Evolutionary conservation across 2,329 filamentous ascomycete genomes (phyloP).

Genomic region (Rhexocercosporidium sp.): DNA sequence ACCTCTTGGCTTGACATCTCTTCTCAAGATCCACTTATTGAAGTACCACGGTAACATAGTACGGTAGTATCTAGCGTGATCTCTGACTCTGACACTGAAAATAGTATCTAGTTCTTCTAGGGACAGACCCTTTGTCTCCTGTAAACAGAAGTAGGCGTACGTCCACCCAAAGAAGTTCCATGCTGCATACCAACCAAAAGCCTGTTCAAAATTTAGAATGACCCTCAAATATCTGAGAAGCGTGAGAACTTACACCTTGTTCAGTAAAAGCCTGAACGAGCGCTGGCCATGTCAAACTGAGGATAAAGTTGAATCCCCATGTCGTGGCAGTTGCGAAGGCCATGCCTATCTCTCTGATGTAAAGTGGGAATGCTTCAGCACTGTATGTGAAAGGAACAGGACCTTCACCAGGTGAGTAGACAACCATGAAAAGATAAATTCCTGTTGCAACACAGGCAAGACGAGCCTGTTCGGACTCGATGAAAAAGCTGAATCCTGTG

Average conservation of each 20-base stretch:
- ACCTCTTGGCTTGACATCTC: conserved; percentile 13
- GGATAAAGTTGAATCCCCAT: conserved; percentile 51
- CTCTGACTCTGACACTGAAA: conserved; percentile 25
- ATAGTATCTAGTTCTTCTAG: conserved; percentile 39
- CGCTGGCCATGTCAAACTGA: conserved; percentile 43
- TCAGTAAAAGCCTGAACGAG: conserved; percentile 30
- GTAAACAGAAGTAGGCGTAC: conserved; percentile 28
- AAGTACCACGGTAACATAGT: conserved; percentile 24
- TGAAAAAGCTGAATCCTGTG: conserved; percentile 55
- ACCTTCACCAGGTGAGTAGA: conserved; percentile 65
- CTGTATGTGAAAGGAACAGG: conserved; percentile 67
- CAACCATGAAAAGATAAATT: conserved; percentile 38
- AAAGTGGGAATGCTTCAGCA: conserved; percentile 64
- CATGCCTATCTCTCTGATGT: conserved; percentile 65
- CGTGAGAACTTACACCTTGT: conserved; percentile 31
- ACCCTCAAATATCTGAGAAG: not conserved
- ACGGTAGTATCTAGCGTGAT: conserved; percentile 26
- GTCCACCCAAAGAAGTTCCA: conserved; percentile 53
- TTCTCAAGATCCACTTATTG: conserved; percentile 22
- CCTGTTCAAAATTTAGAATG: conserved; percentile 34
- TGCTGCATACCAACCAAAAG: conserved; percentile 58
- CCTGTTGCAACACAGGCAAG: conserved; percentile 47
- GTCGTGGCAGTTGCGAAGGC: conserved; percentile 59
- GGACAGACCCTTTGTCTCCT: conserved; percentile 38
- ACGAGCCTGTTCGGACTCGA: conserved; percentile 47